Conservation (phyloP, 2,329 filamentous ascomycete species). For the Hypomyces perniciosus region DNA sequence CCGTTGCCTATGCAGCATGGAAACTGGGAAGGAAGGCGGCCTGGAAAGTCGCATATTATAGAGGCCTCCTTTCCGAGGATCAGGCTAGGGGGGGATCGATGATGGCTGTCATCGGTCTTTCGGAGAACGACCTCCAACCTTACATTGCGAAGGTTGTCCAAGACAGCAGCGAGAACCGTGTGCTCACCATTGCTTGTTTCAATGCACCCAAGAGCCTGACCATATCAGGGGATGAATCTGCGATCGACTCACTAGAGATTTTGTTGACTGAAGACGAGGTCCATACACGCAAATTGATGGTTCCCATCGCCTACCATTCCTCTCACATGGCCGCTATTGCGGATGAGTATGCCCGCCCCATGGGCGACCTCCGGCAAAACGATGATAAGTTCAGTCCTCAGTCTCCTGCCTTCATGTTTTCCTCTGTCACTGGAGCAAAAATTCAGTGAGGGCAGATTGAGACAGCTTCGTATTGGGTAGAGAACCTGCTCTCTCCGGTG, state of each 20-base stretch:
- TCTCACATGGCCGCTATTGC: no score
- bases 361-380: no score
- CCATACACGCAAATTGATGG: no score
- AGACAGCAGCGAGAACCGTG: no score
- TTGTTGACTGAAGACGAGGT: no score
- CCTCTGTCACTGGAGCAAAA: conserved; percentile 4
- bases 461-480: conserved; percentile 6
- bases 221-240: no score
- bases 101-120: conserved; percentile 4
- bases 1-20: conserved; percentile 32
- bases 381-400: no score
- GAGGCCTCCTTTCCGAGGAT: conserved; percentile 21
- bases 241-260: no score
- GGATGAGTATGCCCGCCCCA: no score
- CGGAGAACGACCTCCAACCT: background rate
- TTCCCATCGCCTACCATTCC: no score
- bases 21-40: conserved; percentile 16
- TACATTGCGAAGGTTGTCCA: background rate
- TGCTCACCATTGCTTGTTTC: no score
- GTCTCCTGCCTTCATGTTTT: conserved; percentile 8
- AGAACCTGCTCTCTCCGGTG: conserved; percentile 10
- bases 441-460: background rate
- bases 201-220: no score
- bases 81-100: conserved; percentile 3
- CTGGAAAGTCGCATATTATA: conserved; percentile 31